phyloP scores from a whole-genome alignment of 352 stramenopile species.

The Phytophthora ohioensis region DNA sequence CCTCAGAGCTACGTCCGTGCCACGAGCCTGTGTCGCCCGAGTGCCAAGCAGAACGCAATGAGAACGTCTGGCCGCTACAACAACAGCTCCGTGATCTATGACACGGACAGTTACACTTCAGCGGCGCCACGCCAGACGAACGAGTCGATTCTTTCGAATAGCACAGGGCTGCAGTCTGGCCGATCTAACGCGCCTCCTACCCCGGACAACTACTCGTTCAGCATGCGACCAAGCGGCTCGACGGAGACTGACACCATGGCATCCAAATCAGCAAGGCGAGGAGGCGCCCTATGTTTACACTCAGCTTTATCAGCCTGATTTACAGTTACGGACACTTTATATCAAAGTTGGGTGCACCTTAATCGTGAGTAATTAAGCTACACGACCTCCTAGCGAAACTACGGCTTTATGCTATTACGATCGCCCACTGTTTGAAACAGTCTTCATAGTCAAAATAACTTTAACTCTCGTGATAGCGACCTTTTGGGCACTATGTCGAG shows the following conservation, averaged over 20 bases:
- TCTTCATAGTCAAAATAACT: too few species aligned
- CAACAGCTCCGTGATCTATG: conserved; percentile 34
- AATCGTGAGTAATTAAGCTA: too few species aligned
- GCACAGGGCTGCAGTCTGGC: conserved; percentile 29
- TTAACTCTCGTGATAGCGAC: too few species aligned
- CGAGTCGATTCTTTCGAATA: conserved; percentile 42
- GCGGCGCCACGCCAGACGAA: conserved; percentile 38
- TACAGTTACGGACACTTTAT: too few species aligned
- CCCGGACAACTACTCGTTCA: conserved; percentile 29
- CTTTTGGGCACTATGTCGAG: too few species aligned
- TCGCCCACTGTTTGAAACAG: too few species aligned
- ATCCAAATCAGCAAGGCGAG: too few species aligned
- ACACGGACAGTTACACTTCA: conserved; percentile 45
- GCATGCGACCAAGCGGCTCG: conserved; percentile 18
- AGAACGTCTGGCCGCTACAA: conserved; percentile 24
- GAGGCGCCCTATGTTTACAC: too few species aligned
- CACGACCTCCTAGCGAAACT: too few species aligned
- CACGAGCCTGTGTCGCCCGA: conserved; percentile 64
- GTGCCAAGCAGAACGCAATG: conserved; percentile 44
- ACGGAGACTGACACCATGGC: conserved; percentile 9
- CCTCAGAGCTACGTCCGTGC: conserved; percentile 79
- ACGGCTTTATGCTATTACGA: too few species aligned
- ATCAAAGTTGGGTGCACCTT: too few species aligned
- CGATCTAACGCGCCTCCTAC: conserved; percentile 17
- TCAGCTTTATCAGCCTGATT: too few species aligned